Evolutionary conservation across 495 filamentous ascomycete genomes (phyloP), one percentile per base, ranked within the genome.

Genomic region (Trichoderma reesei): DNA sequence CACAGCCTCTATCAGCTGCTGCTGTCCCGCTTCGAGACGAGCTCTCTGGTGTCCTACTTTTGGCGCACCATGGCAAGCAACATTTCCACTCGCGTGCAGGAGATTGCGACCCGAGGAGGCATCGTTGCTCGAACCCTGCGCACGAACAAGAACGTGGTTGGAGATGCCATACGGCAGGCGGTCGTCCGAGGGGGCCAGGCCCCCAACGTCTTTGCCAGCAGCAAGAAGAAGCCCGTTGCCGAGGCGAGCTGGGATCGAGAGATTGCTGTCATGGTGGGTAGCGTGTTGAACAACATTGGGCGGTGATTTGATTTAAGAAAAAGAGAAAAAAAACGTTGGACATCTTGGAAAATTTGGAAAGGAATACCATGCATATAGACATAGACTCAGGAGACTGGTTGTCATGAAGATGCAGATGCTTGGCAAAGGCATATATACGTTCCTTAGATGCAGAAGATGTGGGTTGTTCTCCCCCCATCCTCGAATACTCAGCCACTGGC

Each of bases 241-340:
- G 75, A 72, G 67, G 73, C 65, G 3, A 70, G 79, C 62, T 96
- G 91, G 87, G 95, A 98, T 71, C 84, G 92, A 63, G 94, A 97
- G 75, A 88, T 93, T 36, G 92, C 93, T 6, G 92, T 98, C 41
- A 96, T 98, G 92, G 89, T 96, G 62, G 87, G 89, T 63, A 86
- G 87, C 54, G 84, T 96, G 0, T 72, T 82, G 34, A 75, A 74
- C 34, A 78, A 77, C 63, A 64, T 78, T 1, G 77, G 76, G 10
- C 69, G 77, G 69, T 81, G 66, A 74, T 56, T 48, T 48, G n/a
- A n/a, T n/a, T n/a, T n/a, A n/a, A n/a, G n/a, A n/a, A n/a, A n/a
- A n/a, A n/a, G n/a, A n/a, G n/a, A n/a, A n/a, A n/a, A n/a, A n/a
- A n/a, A n/a, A n/a, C n/a, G n/a, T n/a, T n/a, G n/a, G n/a, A n/a